Evolutionary conservation across 2,329 filamentous ascomycete species (phyloP).

Genomic region (Aspergillus puulaauensis): DNA sequence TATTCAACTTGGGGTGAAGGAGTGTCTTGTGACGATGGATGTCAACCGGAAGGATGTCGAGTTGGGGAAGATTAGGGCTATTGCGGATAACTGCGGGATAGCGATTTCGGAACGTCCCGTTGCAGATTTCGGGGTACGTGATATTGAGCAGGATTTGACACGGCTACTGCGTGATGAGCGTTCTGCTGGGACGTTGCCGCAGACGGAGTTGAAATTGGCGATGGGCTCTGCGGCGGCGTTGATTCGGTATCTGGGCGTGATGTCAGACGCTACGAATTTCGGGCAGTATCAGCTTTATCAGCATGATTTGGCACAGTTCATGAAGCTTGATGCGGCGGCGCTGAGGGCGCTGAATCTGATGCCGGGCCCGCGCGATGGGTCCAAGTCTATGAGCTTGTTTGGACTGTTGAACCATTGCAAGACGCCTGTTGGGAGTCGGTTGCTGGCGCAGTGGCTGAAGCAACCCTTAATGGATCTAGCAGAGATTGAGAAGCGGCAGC

Average conservation of each 20-base stretch:
- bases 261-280: constrained; percentile 92
- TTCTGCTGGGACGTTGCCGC: constrained; percentile 72
- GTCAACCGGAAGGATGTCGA: constrained; percentile 81
- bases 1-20: constrained; percentile 93
- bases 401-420: constrained; percentile 97
- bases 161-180: constrained; percentile 84
- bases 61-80: constrained; percentile 78
- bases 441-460: constrained; percentile 95
- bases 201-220: constrained; percentile 89
- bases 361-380: constrained; percentile 89
- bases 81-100: constrained; percentile 89
- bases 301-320: constrained; percentile 93
- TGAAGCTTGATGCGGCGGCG: constrained; percentile 96
- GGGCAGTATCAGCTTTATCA: constrained; percentile 97
- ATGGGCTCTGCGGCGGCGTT: constrained; percentile 93
- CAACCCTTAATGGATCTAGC: constrained; percentile 89
- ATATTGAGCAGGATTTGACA: constrained; percentile 93
- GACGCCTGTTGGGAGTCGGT: constrained; percentile 84
- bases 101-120: constrained; percentile 78
- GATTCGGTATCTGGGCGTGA: constrained; percentile 88
- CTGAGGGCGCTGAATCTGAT: constrained; percentile 94
- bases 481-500: constrained; percentile 88
- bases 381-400: constrained; percentile 97
- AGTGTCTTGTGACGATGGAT: constrained; percentile 84
- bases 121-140: constrained; percentile 79